Base-by-base conservation (phyloP, 371 early-diverging fungal species). In the Smittium mucronatum region DNA sequence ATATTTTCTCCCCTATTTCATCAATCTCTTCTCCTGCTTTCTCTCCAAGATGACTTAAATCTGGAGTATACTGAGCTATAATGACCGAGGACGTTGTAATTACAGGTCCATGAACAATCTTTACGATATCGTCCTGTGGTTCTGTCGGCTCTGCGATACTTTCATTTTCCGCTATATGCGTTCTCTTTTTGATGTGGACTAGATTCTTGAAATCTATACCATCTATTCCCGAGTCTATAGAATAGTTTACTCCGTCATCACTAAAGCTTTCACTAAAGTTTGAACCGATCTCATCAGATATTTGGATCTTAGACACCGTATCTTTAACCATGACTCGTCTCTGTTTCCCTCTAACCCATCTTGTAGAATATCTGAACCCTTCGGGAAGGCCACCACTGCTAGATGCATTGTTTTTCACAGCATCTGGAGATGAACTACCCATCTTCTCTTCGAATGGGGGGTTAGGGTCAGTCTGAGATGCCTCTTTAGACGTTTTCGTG, bases 301-400 rank as follows among this genome's bases (percentile, higher is more conserved):
- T 21, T 5, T 47, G 11, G 47, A 47, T 47, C 11, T 47, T 11
- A 5, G 47, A 26, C 5, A 2, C 34, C 28, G 65, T 32, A n/a
- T 65, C 34, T 34, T 34, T 65, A 5, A 65, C 34, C 65, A 65
- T 65, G 25, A 65, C 65, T n/a, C 65, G 26, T 11, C 65, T 21
- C 25, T 34, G 32, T n/a, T 65, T 65, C 25, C 65, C 65, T 5
- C 65, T 21, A 2, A 33, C 65, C 34, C 36, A 34, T 34, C 34
- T 21, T 5, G 5, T 34, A 2, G 65, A n/a, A 32, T 36, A 65
- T 15, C 34, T 34, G 36, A 65, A 65, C 28, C 65, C 65, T 5
- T 34, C 11, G 26, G 65, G 65, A 26, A 65, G n/a, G 2, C n/a
- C 17, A 5, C 34, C 36, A 11, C 36, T 65, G n/a, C 34, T 36